Base-by-base conservation (phyloP, 345 rosid species). In the Eucalyptus brandiana region DNA sequence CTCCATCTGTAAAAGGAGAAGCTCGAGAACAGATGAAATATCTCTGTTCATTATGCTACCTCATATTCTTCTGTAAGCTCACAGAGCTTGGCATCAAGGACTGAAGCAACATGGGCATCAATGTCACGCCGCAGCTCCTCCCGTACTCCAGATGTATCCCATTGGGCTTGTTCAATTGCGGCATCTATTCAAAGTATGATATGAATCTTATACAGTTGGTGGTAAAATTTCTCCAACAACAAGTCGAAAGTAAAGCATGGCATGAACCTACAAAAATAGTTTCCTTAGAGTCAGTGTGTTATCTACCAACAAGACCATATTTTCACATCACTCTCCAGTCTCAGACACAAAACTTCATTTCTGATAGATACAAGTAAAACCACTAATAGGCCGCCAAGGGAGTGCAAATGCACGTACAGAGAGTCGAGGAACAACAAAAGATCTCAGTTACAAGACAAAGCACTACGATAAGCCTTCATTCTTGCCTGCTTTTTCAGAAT, bases 71-170 rank as follows among this genome's bases (percentile, higher is more conserved):
- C 89, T 87, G 93, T 94, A 83, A 97, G 93, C 88, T 97, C 99
- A 48, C 96, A 93, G 86, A 97, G 92, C 92, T 96, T 96, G 69
- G 95, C 94, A 89, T 92, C 92, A 76, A 94, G 96, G 87, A 97
- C 97, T 81, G 95, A 92, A 86, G 94, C 94, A 91, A 95, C 91
- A 91, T 95, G 97, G 8, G 94, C 96, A 92, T 97, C 98, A 80
- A 97, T 92, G 89, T 93, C 99, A 87, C 94, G 98, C 85, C 87
- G 92, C 91, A 97, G 96, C 91, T 96, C 93, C 88, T 95, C 99
- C 89, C 93, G 93, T 47, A 49, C 92, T 95, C 96, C 96, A 87
- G 96, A 92, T 44, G 96, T 90, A 93, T 96, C 98, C 99, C 99
- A 97, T 14, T 94, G 93, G 91, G 99, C 98, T 94, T 93, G 95